Conservation (phyloP, 257 asterid species). For the Petunia axillaris region DNA sequence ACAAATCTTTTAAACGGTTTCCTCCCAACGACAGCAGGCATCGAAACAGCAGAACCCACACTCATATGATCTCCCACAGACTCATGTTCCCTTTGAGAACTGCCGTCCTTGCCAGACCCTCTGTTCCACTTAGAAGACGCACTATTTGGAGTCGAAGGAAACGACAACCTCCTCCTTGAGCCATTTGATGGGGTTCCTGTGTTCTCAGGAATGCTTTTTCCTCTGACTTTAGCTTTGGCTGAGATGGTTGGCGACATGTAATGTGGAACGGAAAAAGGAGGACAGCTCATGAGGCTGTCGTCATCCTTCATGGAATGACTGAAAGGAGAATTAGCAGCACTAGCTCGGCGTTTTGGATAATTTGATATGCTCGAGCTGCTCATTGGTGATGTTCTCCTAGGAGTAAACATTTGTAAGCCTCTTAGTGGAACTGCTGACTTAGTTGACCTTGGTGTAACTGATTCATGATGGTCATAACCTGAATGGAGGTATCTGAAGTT, state of each 20-base stretch:
- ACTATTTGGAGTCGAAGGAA: conserved; percentile 72
- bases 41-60: conserved; percentile 67
- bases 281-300: conserved; percentile 89
- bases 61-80: conserved; percentile 49
- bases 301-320: conserved; percentile 63
- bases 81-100: conserved; percentile 52
- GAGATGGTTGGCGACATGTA: conserved; percentile 91
- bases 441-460: conserved; percentile 73
- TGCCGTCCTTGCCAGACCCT: conserved; percentile 57
- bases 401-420: conserved; percentile 59
- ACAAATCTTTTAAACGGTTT: conserved; percentile 91
- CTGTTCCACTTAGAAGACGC: conserved; percentile 72
- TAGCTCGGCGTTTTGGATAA: conserved; percentile 51
- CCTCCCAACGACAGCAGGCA: conserved; percentile 70
- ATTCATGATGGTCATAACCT: conserved; percentile 50
- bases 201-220: conserved; percentile 69
- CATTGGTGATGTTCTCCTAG: conserved; percentile 51
- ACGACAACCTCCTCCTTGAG: conserved; percentile 80
- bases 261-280: conserved; percentile 80
- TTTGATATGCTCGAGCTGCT: conserved; percentile 36
- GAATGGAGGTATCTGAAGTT: conserved; percentile 41
- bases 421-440: conserved; percentile 63
- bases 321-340: conserved; percentile 47
- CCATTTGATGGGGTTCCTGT: conserved; percentile 69
- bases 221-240: conserved; percentile 79